phyloP scores from a whole-genome alignment of 306 rosid genomes.

The Cucurbita argyrosperma region DNA sequence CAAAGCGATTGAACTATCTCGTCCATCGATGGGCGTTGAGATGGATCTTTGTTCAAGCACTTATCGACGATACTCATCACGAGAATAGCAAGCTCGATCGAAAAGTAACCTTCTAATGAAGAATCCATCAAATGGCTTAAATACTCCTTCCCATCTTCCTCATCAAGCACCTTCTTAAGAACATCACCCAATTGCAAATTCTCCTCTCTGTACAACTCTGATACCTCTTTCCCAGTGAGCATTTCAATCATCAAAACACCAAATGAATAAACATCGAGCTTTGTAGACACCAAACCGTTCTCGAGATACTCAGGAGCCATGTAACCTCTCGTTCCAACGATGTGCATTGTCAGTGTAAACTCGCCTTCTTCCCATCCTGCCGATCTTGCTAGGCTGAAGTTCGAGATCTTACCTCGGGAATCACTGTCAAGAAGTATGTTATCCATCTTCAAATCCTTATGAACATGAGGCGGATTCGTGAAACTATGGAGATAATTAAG shows the following conservation, averaged over 20 bases:
- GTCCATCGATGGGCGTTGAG: constrained; percentile 46
- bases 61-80: constrained; percentile 23
- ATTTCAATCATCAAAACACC: constrained; percentile 59
- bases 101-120: constrained; percentile 30
- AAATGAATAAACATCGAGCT: constrained; percentile 72
- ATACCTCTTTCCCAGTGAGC: constrained; percentile 56
- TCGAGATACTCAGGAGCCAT: constrained; percentile 91
- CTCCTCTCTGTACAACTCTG: constrained; percentile 24
- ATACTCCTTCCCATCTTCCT: constrained; percentile 22
- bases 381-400: constrained; percentile 46
- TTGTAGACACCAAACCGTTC: constrained; percentile 63
- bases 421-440: constrained; percentile 54
- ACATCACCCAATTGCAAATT: constrained; percentile 18
- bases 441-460: constrained; percentile 55
- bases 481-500: constrained; percentile 71
- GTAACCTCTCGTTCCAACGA: constrained; percentile 81
- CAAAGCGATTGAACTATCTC: constrained; percentile 52
- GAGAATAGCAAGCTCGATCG: constrained; percentile 43
- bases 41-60: constrained; percentile 50
- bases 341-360: constrained; percentile 54
- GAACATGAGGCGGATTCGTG: constrained; percentile 55
- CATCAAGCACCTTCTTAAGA: constrained; percentile 16
- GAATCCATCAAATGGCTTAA: constrained; percentile 45
- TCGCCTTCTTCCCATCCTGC: constrained; percentile 30
- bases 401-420: constrained; percentile 55